Evolutionary conservation across 306 rosid genomes (phyloP).

Genomic region (Lupinus albus): DNA sequence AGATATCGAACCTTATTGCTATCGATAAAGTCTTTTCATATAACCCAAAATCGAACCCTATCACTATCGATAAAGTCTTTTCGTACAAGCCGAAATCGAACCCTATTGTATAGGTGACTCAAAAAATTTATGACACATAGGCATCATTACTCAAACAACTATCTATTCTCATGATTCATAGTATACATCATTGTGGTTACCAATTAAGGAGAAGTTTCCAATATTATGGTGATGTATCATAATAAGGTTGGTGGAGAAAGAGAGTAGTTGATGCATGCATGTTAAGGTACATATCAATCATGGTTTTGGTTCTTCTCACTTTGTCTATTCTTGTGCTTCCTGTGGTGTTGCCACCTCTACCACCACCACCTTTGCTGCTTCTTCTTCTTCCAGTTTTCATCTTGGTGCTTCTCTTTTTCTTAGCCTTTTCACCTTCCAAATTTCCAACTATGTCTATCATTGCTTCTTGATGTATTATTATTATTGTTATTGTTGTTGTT

Average conservation of each 20-base stretch:
- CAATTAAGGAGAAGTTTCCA: neutral
- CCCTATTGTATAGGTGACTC: too few relatives aligned
- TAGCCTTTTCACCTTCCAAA: slow-evolving; percentile 54
- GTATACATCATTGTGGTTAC: neutral
- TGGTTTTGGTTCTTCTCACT: slow-evolving; percentile 49
- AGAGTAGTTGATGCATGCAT: slow-evolving; percentile 43
- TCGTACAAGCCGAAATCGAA: too few relatives aligned
- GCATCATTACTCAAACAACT: neutral
- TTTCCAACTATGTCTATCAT: slow-evolving; percentile 19
- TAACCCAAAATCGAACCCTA: too few relatives aligned
- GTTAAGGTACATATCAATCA: slow-evolving; percentile 39
- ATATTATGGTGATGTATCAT: neutral
- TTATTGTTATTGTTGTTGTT: too few relatives aligned
- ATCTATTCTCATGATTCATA: neutral
- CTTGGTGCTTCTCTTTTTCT: slow-evolving; percentile 46
- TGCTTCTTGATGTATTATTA: neutral
- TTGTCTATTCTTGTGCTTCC: slow-evolving; percentile 54
- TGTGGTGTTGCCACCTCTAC: slow-evolving; percentile 60
- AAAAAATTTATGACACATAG: neutral
- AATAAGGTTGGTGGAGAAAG: neutral
- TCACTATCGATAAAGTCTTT: too few relatives aligned
- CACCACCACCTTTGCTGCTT: slow-evolving; percentile 61
- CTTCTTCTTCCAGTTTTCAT: slow-evolving; percentile 57
- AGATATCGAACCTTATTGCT: too few relatives aligned
- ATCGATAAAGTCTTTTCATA: too few relatives aligned